Evolutionary conservation across 768 basidiomycete species (phyloP).

Genomic region (Chalciporus piperatus): DNA sequence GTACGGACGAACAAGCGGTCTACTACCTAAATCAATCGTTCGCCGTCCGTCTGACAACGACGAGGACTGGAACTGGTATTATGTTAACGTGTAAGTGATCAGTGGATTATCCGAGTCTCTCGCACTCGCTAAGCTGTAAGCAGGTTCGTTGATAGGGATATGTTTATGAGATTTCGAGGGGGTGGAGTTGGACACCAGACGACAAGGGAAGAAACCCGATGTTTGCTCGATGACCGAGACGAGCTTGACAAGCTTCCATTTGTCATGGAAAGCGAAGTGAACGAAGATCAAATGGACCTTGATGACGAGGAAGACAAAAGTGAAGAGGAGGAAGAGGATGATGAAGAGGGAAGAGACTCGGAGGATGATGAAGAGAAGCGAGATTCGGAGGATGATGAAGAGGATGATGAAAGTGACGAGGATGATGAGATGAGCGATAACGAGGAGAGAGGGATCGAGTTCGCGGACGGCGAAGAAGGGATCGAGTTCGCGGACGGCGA

Average conservation of each 20-base stretch:
- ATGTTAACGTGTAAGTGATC: conserved; percentile 33
- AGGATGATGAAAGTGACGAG: too few species aligned
- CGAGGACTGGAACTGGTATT: conserved; percentile 32
- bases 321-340: not conserved
- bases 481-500: not conserved
- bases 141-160: conserved; percentile 42
- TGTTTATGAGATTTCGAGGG: conserved; percentile 35
- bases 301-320: not conserved
- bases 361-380: not conserved
- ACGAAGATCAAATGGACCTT: not conserved
- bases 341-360: not conserved
- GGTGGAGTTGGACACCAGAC: conserved; percentile 29
- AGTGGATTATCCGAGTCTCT: too few species aligned
- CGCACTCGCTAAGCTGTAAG: too few species aligned
- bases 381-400: too few species aligned
- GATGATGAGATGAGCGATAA: too few species aligned
- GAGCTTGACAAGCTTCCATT: not conserved
- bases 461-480: too few species aligned
- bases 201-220: not conserved
- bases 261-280: not conserved
- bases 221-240: not conserved
- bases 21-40: conserved; percentile 5
- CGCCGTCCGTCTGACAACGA: conserved; percentile 11
- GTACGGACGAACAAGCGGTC: conserved; percentile 18
- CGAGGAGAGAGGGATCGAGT: not conserved